Percentiles rank a stretch among this genome's conserved stretches.
Evolutionary conservation across 345 rosid species (phyloP).

Genomic region (Brassica napus): DNA sequence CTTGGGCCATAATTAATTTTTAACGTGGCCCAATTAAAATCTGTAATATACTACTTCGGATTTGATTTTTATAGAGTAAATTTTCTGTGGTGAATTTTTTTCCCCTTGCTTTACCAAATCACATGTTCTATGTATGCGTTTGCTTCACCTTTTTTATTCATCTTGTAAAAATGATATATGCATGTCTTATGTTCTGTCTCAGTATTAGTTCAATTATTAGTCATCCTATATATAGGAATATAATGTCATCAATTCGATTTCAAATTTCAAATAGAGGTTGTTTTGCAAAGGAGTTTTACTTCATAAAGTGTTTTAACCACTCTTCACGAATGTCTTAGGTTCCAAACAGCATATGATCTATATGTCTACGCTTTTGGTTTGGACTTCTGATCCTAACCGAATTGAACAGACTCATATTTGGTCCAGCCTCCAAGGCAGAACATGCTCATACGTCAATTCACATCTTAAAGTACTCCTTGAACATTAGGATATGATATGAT

Average conservation of each 20-base stretch:
- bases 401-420: background rate
- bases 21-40: background rate
- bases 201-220: background rate
- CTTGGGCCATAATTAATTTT: slow-evolving; percentile 55
- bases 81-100: slow-evolving; percentile 3
- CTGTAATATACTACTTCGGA: slow-evolving; percentile 3
- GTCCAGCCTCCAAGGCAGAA: background rate
- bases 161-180: slow-evolving; percentile 32
- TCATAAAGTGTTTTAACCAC: background rate
- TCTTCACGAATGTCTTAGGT: background rate
- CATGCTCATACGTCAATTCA: background rate
- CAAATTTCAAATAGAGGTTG: background rate
- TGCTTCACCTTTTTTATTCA: slow-evolving; percentile 13
- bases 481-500: background rate
- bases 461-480: background rate
- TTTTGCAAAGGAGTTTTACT: background rate
- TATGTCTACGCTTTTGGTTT: background rate
- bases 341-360: background rate
- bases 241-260: slow-evolving; percentile 1
- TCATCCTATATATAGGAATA: background rate
- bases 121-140: slow-evolving; percentile 14
- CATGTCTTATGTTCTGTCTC: background rate
- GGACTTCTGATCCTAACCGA: background rate
- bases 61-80: background rate
- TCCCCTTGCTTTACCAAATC: background rate